Base-by-base conservation (phyloP, 805 yeast species). In the Cyberlindnera mrakii region DNA sequence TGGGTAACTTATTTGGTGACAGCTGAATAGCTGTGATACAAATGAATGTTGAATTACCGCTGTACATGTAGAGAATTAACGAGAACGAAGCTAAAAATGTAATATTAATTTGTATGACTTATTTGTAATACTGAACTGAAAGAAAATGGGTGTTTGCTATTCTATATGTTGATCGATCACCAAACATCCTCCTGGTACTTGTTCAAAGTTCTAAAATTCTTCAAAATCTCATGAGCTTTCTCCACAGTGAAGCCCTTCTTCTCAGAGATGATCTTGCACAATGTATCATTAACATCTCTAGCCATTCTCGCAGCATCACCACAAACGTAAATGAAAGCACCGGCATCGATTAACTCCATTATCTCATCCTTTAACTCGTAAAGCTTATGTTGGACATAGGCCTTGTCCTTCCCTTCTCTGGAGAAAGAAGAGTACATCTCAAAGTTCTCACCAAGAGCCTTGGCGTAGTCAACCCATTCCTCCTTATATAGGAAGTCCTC, bases 281-380 rank as follows among this genome's bases (percentile, higher is more conserved):
- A 71, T 1, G 91, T 72, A 36, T 70, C 63, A 55, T 85, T 89
- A 9, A 91, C 98, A 59, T 89, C 96, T 66, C 91, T 83, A 4
- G 98, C 96, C 99, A 91, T 93, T 51, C 77, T 78, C 25, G 85
- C 77, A 20, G 99, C 98, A 68, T 93, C 98, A 61, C 98, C 99
- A 74, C 99, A 91, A 32, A 91, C 96, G 63, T 93, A 91, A 52
- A 91, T 75, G 62, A 80, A 85, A 0, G 96, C 98, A 45, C 96
- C 96, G 38, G 77, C 68, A 54, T 80, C 78, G 43, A 85, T 65
- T 38, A 70, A 48, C 20, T 58, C 49, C 37, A 57, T 51, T 32
- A 80, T 61, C 20, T 67, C 60, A 39, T 62, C 57, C 50, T 75
- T 68, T 51, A 73, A 58, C 56, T 80, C 85, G 39, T 63, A 53